These are phyloP conservation scores for Emmonsiellopsis sp. DNA, from an alignment of 2,329 filamentous ascomycete species.

Conservation along the genomic window DNA sequence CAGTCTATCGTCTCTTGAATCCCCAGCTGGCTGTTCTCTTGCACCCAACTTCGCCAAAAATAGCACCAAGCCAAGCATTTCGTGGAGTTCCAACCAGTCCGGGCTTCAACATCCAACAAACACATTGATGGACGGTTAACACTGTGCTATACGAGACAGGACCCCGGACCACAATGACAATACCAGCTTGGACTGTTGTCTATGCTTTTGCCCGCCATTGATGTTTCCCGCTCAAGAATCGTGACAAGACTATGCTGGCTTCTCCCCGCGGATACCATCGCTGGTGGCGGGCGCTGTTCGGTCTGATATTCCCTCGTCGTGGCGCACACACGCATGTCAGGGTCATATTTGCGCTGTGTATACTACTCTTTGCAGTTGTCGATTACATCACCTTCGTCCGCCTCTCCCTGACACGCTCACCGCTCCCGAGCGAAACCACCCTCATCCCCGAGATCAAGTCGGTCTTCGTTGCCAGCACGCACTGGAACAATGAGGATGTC, in stretches of 20 bases:
- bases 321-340: not conserved
- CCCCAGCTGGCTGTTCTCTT: no score
- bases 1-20: no score
- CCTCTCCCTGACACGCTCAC: not conserved
- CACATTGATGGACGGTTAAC: not conserved
- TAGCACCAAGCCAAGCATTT: no score
- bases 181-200: not conserved
- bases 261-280: slow-evolving; percentile 2
- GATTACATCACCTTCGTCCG: not conserved
- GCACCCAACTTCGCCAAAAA: no score
- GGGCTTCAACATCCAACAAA: no score
- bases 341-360: not conserved
- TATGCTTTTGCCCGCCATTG: not conserved
- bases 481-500: slow-evolving; percentile 57
- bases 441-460: not conserved
- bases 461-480: slow-evolving; percentile 60
- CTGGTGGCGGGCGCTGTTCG: not conserved
- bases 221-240: not conserved
- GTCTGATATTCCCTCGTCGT: not conserved
- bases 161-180: not conserved
- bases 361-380: not conserved
- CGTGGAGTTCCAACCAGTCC: no score
- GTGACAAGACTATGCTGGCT: not conserved
- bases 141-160: not conserved
- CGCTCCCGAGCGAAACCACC: not conserved